phyloP scores from a whole-genome alignment of 768 basidiomycete genomes.

The Exsudoporus frostii region DNA sequence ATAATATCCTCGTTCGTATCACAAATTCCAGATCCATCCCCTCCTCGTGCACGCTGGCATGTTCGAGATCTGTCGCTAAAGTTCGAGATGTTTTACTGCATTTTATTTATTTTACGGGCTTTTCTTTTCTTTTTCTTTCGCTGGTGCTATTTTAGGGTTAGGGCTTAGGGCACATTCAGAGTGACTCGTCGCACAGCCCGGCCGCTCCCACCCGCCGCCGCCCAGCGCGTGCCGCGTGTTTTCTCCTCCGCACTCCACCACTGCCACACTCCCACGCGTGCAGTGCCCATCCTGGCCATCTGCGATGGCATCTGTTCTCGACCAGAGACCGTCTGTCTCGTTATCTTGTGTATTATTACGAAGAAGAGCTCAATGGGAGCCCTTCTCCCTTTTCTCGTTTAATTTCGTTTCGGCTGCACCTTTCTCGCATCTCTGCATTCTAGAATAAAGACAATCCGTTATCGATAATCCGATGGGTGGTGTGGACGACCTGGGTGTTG shows the following conservation, averaged over 20 bases:
- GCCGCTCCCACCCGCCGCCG: slow-evolving; percentile 14
- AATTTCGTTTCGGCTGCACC: slow-evolving; percentile 10
- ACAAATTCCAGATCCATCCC: slow-evolving; percentile 1
- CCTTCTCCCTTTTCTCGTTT: neutral
- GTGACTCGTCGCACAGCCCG: slow-evolving; percentile 8
- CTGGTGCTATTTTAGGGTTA: slow-evolving; percentile 25
- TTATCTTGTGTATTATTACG: slow-evolving; percentile 6
- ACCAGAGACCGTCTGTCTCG: neutral
- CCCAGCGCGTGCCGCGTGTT: slow-evolving; percentile 21
- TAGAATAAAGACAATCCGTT: slow-evolving; percentile 9
- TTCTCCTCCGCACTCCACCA: slow-evolving; percentile 11
- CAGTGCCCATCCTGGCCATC: neutral
- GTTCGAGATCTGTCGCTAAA: slow-evolving; percentile 11
- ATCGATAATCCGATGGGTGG: slow-evolving; percentile 15
- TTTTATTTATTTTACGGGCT: neutral
- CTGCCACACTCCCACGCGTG: neutral
- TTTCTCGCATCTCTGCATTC: neutral
- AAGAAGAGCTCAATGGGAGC: neutral
- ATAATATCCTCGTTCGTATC: slow-evolving; percentile 2
- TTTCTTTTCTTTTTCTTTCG: neutral
- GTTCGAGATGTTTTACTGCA: neutral
- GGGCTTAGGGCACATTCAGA: slow-evolving; percentile 23
- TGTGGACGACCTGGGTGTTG: neutral
- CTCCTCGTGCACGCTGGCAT: slow-evolving; percentile 2
- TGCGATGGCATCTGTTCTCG: neutral